Evolutionary conservation across 768 basidiomycete species (phyloP), one percentile per base, ranked within the genome.

Genomic region (Tylopilus rubrobrunneus): DNA sequence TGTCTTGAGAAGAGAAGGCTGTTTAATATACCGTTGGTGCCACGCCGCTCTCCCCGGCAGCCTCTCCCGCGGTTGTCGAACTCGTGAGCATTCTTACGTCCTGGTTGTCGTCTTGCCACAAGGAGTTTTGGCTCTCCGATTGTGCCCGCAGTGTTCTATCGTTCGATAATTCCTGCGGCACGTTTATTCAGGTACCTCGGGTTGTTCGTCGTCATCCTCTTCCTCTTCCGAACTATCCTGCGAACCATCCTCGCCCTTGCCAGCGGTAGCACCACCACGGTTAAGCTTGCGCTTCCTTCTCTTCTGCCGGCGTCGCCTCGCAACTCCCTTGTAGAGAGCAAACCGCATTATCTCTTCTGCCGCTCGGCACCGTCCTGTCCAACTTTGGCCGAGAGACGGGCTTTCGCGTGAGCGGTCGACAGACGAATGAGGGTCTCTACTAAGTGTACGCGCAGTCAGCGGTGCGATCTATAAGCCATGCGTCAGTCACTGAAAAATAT

Each of bases 341-440:
- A 92, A 99, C 21, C 95, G 88, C 71, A 99, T 86, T 67, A 98
- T 96, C 64, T 87, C 87, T 69, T 99, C 94, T 3, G 96, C 97
- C 40, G 87, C 86, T 61, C 78, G 17, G 97, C 94, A 73, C 98
- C 97, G 3, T 76, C 74, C 65, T 87, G 81, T 63, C 91, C 85
- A 12, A 99, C 91, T 59, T 89, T 89, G 42, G 81, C 55, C 8
- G 94, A 95, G 9, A 99, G 78, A n/a, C 96, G 86, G 17, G 93
- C 85, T 71, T 99, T 99, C 42, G 97, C 97, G 71, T 99, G 97
- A 1, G 97, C 97, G n/a, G 96, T 99, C 5, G 97, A 85, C 9
- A 99, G 81, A 77, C 97, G 97, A 70, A 99, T 99, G 45, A 99
- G 81, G 0, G 97, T 99, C 72, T 99, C 97, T 55, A 99, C n/a